phyloP scores from a whole-genome alignment of 495 filamentous ascomycete genomes.

The Sabuloglossum arenarium region DNA sequence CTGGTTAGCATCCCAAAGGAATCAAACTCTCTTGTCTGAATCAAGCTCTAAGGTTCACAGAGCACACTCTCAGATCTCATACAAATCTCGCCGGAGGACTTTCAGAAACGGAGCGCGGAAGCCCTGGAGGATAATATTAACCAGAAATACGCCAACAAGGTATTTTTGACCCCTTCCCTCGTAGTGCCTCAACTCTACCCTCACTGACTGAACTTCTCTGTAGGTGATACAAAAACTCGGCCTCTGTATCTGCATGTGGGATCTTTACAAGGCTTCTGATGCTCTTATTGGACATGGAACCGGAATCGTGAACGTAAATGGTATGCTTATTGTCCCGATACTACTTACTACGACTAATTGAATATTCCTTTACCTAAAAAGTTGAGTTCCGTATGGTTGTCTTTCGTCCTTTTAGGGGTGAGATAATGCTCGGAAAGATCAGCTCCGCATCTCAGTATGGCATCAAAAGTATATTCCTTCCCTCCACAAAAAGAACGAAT shows the following conservation, averaged over 20 bases:
- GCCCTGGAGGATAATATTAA: conserved; percentile 91
- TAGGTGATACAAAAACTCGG: conserved; percentile 61
- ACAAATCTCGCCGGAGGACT: conserved; percentile 71
- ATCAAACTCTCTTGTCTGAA: background rate
- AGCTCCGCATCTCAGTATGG: conserved; percentile 45
- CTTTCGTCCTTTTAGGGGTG: conserved; percentile 83
- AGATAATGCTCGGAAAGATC: conserved; percentile 69
- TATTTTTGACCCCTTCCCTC: conserved; percentile 26
- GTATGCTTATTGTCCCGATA: conserved; percentile 20
- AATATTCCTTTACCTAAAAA: conserved; percentile 21
- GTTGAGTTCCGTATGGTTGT: conserved; percentile 87
- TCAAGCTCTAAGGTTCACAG: conserved; percentile 16
- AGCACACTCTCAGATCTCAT: conserved; percentile 74
- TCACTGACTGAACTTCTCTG: background rate
- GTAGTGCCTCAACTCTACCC: background rate
- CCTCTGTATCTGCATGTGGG: conserved; percentile 79
- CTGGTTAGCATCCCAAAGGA: conserved; percentile 20
- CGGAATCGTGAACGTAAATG: conserved; percentile 80
- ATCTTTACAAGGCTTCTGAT: conserved; percentile 68
- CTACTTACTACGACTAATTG: background rate
- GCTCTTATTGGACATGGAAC: conserved; percentile 80
- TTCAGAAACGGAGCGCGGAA: conserved; percentile 50
- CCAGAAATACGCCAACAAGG: conserved; percentile 85
- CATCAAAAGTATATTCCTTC: conserved; percentile 40
- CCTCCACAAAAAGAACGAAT: background rate